phyloP scores from a whole-genome alignment of 768 basidiomycete species.

The Tylopilus subfusipes region DNA sequence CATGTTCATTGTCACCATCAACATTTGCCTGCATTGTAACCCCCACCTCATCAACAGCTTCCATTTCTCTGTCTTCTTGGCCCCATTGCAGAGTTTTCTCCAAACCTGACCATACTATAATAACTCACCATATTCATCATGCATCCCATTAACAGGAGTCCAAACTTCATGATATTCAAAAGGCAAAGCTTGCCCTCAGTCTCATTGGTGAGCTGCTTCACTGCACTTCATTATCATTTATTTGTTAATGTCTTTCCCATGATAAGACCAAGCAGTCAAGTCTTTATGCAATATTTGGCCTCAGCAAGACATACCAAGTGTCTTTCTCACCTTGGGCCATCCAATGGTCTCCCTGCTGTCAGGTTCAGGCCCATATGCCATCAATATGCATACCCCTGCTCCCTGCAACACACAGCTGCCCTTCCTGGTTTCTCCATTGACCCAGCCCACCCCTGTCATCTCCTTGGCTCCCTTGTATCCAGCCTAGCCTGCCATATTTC shows the following conservation, averaged over 20 bases:
- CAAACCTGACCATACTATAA: conserved; percentile 34
- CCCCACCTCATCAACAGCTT: conserved; percentile 51
- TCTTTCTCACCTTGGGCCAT: conserved; percentile 44
- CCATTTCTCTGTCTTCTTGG: conserved; percentile 44
- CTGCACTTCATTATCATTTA: neutral
- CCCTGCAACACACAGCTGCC: conserved; percentile 44
- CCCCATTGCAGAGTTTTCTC: conserved; percentile 36
- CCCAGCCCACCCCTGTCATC: conserved; percentile 32
- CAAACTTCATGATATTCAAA: conserved; percentile 46
- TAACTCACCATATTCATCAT: conserved; percentile 33
- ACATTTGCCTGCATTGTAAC: conserved; percentile 54
- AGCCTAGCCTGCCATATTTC: conserved; percentile 10
- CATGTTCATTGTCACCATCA: conserved; percentile 33
- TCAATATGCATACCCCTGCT: neutral
- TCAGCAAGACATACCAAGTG: conserved; percentile 65
- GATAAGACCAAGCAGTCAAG: conserved; percentile 73
- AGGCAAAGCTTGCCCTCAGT: conserved; percentile 59
- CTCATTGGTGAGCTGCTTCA: conserved; percentile 61
- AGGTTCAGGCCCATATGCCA: conserved; percentile 5
- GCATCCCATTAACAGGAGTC: conserved; percentile 32
- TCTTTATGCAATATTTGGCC: conserved; percentile 79
- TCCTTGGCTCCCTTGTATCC: conserved; percentile 31
- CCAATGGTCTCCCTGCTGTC: conserved; percentile 22
- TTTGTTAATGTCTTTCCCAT: conserved; percentile 10
- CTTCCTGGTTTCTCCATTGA: conserved; percentile 51